Evolutionary conservation across 2,329 filamentous ascomycete species (phyloP).

Genomic region (Meredithiella fracta): DNA sequence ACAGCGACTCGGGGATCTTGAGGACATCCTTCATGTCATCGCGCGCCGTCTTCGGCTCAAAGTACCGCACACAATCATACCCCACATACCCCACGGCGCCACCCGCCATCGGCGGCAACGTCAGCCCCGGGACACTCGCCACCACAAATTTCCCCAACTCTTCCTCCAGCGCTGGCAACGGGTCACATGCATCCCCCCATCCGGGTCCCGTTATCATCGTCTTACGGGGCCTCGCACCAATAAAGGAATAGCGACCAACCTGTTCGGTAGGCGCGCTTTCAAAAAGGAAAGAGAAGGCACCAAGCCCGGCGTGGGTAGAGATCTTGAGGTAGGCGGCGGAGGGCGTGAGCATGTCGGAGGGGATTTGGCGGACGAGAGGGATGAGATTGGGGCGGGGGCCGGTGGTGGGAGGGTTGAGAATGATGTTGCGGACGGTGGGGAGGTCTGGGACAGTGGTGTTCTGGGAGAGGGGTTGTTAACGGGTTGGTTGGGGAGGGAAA

Average conservation of each 20-base stretch:
- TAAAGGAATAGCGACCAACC: constrained; percentile 88
- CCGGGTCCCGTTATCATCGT: constrained; percentile 76
- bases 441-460: constrained; percentile 29
- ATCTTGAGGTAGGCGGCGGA: constrained; percentile 92
- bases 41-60: constrained; percentile 88
- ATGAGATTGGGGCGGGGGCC: constrained; percentile 48
- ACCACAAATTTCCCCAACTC: constrained; percentile 68
- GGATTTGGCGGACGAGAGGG: constrained; percentile 67
- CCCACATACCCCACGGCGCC: constrained; percentile 93
- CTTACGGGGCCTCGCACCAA: constrained; percentile 66
- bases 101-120: constrained; percentile 71
- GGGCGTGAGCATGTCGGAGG: constrained; percentile 84
- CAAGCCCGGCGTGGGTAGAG: constrained; percentile 46
- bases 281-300: constrained; percentile 80
- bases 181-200: constrained; percentile 70
- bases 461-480: constrained; percentile 18
- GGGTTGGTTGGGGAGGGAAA: neutral
- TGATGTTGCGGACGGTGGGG: constrained; percentile 29
- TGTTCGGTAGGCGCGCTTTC: constrained; percentile 90
- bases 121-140: constrained; percentile 65
- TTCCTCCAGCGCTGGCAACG: constrained; percentile 63
- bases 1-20: constrained; percentile 78
- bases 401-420: constrained; percentile 22
- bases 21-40: constrained; percentile 69
- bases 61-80: constrained; percentile 95